A percentile compares a stretch with the other conserved stretches of the same genome.
These are phyloP conservation scores for Leccinum arenicola DNA, from an alignment of 768 basidiomycete species.

Conservation along the genomic window DNA sequence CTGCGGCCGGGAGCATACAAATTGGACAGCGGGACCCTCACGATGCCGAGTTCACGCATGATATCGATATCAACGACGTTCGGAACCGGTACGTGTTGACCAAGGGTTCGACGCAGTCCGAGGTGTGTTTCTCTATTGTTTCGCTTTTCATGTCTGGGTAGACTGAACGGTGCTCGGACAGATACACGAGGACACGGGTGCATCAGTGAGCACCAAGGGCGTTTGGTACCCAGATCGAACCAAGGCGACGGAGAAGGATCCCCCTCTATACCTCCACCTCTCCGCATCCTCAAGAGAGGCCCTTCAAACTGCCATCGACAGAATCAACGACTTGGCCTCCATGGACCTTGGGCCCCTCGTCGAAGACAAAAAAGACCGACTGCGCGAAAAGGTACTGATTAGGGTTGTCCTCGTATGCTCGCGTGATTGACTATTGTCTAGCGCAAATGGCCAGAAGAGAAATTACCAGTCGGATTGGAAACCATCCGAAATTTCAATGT, in stretches of 20 bases:
- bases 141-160: neutral
- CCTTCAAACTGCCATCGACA: slow-evolving; percentile 65
- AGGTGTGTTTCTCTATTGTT: slow-evolving; percentile 51
- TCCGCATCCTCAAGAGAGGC: slow-evolving; percentile 68
- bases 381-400: slow-evolving; percentile 57
- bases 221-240: slow-evolving; percentile 93
- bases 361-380: slow-evolving; percentile 69
- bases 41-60: slow-evolving; percentile 80
- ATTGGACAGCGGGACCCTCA: slow-evolving; percentile 58
- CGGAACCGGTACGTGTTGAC: slow-evolving; percentile 94
- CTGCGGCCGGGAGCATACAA: slow-evolving; percentile 38
- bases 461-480: slow-evolving; percentile 84
- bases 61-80: slow-evolving; percentile 97
- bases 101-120: slow-evolving; percentile 87
- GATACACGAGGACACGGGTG: slow-evolving; percentile 92
- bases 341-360: slow-evolving; percentile 80
- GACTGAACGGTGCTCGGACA: slow-evolving; percentile 32
- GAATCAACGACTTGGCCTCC: slow-evolving; percentile 68
- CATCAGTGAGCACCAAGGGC: slow-evolving; percentile 89
- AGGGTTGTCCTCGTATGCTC: neutral
- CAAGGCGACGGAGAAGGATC: slow-evolving; percentile 90
- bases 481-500: slow-evolving; percentile 96
- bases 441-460: slow-evolving; percentile 99
- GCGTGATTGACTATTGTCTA: slow-evolving; percentile 30
- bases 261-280: slow-evolving; percentile 91